Base-by-base conservation (phyloP, 345 rosid genomes). In the Salix purpurea region DNA sequence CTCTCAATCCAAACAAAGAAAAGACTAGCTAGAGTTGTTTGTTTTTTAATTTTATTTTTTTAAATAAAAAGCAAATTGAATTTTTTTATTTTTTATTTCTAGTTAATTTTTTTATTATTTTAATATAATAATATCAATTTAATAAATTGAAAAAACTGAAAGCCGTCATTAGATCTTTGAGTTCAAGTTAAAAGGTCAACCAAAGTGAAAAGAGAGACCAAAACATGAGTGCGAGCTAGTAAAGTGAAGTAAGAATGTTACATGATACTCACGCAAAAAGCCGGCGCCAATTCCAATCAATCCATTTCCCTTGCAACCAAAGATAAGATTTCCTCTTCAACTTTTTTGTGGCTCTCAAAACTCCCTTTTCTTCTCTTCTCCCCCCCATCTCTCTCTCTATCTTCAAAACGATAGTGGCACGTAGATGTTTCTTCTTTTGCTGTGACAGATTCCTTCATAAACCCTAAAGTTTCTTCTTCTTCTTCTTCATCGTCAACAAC, bases 281-380 rank as follows among this genome's bases (percentile, higher is more conserved):
- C 50, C 71, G 75, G 80, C 80, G 75, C 71, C 80, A 85, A 78
- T 78, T 84, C 80, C 78, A 83, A 80, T 82, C 84, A 71, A 87
- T 85, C 64, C 64, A 58, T 2, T 58, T 58, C 28, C 64, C 23
- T n/a, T 11, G 28, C 1, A 42, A 42, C 13, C 26, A 0, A 84
- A 85, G 92, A 81, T 85, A 39, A 69, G 67, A 39, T 21, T 24
- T 10, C 42, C 39, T 12, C 36, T 72, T 65, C 21, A 5, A 28
- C 34, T 9, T 8, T 74, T 39, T 46, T 74, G 82, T 74, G 77
- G 77, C 73, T 74, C 82, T 74, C 73, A 37, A 44, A 12, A 15
- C 76, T 39, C 39, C 24, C 60, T 44, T 54, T 64, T 24, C 70
- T 36, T 40, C 15, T 40, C 44, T 40, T 40, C 44, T 40, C 26